Conservation (phyloP, 2,329 filamentous ascomycete genomes). For the Sphaerulina vaccinii region DNA sequence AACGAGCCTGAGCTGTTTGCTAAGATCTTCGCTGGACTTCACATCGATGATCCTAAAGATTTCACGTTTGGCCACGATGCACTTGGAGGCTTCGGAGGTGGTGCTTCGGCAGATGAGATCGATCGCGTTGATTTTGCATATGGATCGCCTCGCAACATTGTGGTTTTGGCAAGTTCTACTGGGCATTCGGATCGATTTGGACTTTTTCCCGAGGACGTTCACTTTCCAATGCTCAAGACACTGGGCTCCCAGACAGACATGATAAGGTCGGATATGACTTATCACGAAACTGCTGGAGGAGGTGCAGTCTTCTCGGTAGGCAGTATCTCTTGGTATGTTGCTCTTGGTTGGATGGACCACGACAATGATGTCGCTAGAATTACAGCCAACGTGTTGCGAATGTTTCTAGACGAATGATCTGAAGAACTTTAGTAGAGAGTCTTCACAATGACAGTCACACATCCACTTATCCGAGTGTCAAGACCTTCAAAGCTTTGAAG, state of each 20-base stretch:
- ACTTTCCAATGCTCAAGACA: slow-evolving; percentile 5
- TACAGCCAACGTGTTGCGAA: background rate
- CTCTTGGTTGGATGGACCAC: background rate
- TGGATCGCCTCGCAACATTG: background rate
- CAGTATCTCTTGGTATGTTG: slow-evolving; percentile 4
- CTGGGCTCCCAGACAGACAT: slow-evolving; percentile 1
- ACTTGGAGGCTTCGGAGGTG: background rate
- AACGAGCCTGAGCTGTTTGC: background rate
- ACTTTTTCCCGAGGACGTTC: slow-evolving; percentile 1
- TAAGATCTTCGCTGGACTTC: background rate
- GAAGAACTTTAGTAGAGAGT: too few species aligned
- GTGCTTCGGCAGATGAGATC: background rate
- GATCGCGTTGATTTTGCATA: background rate
- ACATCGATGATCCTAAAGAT: background rate
- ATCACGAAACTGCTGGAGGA: background rate
- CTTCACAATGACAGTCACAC: too few species aligned
- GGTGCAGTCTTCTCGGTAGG: slow-evolving; percentile 6
- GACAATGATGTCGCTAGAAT: slow-evolving; percentile 4
- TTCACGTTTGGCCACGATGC: background rate
- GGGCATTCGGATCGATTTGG: slow-evolving; percentile 4
- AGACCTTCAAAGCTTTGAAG: background rate
- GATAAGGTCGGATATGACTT: slow-evolving; percentile 2
- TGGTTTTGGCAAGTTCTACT: slow-evolving; percentile 1
- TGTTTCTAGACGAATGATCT: background rate
- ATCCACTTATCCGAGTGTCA: too few species aligned